phyloP scores from a whole-genome alignment of 495 filamentous ascomycete species.

The Aspergillus coremiiformis region DNA sequence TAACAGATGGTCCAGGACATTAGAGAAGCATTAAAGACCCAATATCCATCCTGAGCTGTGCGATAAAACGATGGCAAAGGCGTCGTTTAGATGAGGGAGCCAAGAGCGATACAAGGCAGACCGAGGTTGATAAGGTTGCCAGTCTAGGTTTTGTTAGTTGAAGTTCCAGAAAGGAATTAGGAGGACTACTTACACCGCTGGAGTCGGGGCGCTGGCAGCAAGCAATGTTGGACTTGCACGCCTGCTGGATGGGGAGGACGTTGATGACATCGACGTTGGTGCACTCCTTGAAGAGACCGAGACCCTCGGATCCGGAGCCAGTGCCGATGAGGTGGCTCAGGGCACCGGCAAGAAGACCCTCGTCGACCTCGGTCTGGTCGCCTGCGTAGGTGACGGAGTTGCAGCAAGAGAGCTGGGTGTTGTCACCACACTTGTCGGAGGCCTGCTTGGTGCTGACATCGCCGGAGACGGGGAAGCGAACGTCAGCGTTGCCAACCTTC shows the following conservation, averaged over 20 bases:
- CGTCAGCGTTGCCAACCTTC: conserved; percentile 26
- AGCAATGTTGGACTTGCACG: conserved; percentile 46
- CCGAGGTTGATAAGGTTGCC: conserved; percentile 37
- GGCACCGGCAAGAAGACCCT: conserved; percentile 25
- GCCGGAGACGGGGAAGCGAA: conserved; percentile 29
- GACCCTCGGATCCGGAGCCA: conserved; percentile 26
- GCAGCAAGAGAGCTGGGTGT: conserved; percentile 42
- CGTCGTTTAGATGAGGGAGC: conserved; percentile 38
- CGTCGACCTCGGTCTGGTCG: conserved; percentile 27
- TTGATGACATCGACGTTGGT: conserved; percentile 38
- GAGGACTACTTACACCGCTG: conserved; percentile 26
- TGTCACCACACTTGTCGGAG: conserved; percentile 40
- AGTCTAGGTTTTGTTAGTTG: conserved; percentile 17
- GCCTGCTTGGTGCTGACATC: conserved; percentile 43
- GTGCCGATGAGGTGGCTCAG: conserved; percentile 26
- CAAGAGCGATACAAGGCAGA: conserved; percentile 42
- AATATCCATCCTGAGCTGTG: too few species aligned
- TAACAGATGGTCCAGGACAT: too few species aligned
- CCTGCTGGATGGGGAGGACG: conserved; percentile 13
- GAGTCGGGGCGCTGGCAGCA: conserved; percentile 42
- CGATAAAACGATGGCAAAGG: too few species aligned
- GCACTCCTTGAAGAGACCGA: conserved; percentile 35
- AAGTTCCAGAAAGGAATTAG: neutral
- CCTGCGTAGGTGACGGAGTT: conserved; percentile 42
- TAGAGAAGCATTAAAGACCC: too few species aligned